Conservation (phyloP, 179 eudicot genomes). For the Beta lomatogona region DNA sequence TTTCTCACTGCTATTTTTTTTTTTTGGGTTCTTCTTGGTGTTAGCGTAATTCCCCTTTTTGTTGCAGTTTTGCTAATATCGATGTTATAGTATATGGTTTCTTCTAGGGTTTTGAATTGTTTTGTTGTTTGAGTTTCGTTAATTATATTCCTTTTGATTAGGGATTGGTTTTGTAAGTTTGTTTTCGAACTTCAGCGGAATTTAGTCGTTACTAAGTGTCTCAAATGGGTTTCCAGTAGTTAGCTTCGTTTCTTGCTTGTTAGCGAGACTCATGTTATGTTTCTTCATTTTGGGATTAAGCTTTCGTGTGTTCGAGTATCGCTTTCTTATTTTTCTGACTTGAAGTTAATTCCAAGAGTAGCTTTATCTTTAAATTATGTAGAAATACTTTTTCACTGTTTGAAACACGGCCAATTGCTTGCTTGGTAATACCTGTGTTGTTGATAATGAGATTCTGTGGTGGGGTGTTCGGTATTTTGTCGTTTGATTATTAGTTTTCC, state of each 20-base stretch:
- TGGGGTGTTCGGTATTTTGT: background rate
- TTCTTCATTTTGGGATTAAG: too few relatives aligned
- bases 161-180: background rate
- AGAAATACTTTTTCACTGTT: too few relatives aligned
- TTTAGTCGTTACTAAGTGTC: too few relatives aligned
- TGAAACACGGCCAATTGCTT: too few relatives aligned
- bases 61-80: too few relatives aligned
- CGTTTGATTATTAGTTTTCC: background rate
- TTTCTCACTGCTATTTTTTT: conserved; percentile 15
- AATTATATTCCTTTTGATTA: background rate
- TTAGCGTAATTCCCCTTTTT: background rate
- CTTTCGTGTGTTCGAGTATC: background rate
- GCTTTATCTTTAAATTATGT: too few relatives aligned
- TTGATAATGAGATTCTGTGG: too few relatives aligned
- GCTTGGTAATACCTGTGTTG: too few relatives aligned
- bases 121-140: background rate
- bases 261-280: too few relatives aligned
- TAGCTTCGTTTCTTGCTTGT: too few relatives aligned
- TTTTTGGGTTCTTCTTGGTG: background rate
- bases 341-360: too few relatives aligned
- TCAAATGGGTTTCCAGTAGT: too few relatives aligned
- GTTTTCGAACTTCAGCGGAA: background rate
- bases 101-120: background rate
- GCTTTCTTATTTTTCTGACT: background rate
- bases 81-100: background rate